phyloP scores from a whole-genome alignment of 2,329 filamentous ascomycete species.

The Zymoseptoria brevis region DNA sequence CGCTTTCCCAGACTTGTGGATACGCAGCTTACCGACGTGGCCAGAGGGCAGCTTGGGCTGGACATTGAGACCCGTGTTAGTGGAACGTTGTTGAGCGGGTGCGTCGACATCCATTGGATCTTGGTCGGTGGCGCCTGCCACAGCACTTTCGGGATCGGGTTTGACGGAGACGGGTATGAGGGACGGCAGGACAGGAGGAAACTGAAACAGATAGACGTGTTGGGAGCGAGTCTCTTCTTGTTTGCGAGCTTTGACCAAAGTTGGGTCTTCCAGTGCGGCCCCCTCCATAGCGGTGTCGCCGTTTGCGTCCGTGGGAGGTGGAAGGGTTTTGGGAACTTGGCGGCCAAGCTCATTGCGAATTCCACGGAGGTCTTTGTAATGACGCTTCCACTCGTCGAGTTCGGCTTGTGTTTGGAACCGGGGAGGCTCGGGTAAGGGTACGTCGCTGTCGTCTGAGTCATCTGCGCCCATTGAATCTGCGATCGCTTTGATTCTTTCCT shows the following conservation, averaged over 20 bases:
- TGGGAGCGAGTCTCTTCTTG: constrained; percentile 40
- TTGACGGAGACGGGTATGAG: constrained; percentile 37
- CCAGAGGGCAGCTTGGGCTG: constrained; percentile 43
- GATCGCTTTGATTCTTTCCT: constrained; percentile 15
- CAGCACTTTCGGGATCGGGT: constrained; percentile 20
- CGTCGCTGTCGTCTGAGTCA: constrained; percentile 12
- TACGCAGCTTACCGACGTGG: constrained; percentile 52
- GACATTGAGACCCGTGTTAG: constrained; percentile 17
- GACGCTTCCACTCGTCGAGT: constrained; percentile 42
- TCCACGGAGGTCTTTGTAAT: constrained; percentile 39
- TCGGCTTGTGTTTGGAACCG: constrained; percentile 48
- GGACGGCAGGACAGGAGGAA: constrained; percentile 55
- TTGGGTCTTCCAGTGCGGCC: constrained; percentile 11
- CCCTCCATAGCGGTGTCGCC: constrained; percentile 36
- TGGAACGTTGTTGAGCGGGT: constrained; percentile 1
- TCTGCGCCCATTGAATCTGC: constrained; percentile 3
- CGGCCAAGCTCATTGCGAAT: constrained; percentile 42
- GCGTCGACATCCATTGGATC: constrained; percentile 20
- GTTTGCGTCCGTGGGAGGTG: constrained; percentile 29
- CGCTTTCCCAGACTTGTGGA: constrained; percentile 54
- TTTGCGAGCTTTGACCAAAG: constrained; percentile 8
- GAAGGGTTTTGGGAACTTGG: constrained; percentile 23
- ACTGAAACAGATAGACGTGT: constrained; percentile 55
- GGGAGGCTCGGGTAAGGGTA: constrained; percentile 27
- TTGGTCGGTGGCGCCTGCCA: constrained; percentile 2